Evolutionary conservation across 2,329 filamentous ascomycete genomes (phyloP), one percentile per base, ranked within the genome.

Genomic region (Fusarium sp.): DNA sequence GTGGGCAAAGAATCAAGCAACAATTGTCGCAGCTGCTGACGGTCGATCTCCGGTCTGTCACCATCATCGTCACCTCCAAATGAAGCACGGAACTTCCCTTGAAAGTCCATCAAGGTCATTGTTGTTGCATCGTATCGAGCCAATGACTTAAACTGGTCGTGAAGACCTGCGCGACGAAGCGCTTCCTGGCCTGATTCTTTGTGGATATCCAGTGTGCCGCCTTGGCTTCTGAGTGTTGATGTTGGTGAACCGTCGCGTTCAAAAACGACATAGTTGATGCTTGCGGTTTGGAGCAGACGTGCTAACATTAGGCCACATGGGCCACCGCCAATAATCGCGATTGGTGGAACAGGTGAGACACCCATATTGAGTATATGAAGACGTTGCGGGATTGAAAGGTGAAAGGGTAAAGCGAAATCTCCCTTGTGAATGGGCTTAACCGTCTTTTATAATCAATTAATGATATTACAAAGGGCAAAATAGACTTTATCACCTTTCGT

Each of bases 51-150:
- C 20, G 60, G 60, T 13, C 60, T 60, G 15, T 38, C 54, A 0
- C 25, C 36, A 9, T 15, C 54, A 22, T 63, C 29, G 4, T 38
- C 55, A 7, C 20, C 55, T 4, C 54, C 60, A 2, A 61, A 50
- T 0, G 38, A 49, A 22, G 44, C 31, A 1, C 38, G 17, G 0
- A 27, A 38, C 6, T 44, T 58, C 31, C 54, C 60, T 17, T 35
- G 60, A 2, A 15, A 44, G 14, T 61, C 45, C 60, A 63, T 63
- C 20, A 63, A 22, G 2, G 60, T 63, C 60, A 61, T 63, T 5
- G 31, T 22, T 8, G 45, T 45, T 1, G 54, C 60, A 27, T 63
- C 55, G 1, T 27, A 61, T n/a, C 60, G 60, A 22, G 60, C 60
- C 7, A 63, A 33, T 8, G 55, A 33, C 9, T 33, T 50, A 38